Percentiles rank a stretch among this genome's conserved stretches.
Evolutionary conservation across 2,329 filamentous ascomycete genomes (phyloP).

Genomic region (Fusarium ambrosium): DNA sequence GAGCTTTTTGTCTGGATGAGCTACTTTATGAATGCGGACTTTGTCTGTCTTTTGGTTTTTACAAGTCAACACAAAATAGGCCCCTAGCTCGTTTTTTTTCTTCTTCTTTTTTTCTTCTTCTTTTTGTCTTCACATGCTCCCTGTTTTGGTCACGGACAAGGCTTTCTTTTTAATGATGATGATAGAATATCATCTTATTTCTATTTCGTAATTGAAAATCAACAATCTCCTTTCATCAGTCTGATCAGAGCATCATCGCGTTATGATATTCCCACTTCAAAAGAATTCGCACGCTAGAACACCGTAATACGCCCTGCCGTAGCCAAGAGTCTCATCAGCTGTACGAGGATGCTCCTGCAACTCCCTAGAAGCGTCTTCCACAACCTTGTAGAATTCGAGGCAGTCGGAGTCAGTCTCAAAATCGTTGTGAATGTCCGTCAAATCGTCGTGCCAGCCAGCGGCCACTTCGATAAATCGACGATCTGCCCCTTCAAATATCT

Average conservation of each 20-base stretch:
- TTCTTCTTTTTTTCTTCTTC: too few species aligned
- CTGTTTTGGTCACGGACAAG: too few species aligned
- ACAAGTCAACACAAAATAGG: too few species aligned
- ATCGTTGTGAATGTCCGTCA: background rate
- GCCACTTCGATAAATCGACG: background rate
- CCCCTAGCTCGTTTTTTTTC: too few species aligned
- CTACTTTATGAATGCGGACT: too few species aligned
- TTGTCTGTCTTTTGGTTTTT: too few species aligned
- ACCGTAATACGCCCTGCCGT: background rate
- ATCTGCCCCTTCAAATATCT: background rate
- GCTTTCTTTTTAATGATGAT: too few species aligned
- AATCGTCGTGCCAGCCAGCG: background rate
- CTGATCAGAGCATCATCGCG: background rate
- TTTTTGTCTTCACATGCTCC: too few species aligned
- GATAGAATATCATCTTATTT: too few species aligned
- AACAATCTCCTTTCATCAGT: too few species aligned
- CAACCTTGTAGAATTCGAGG: background rate
- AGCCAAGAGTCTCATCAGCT: background rate
- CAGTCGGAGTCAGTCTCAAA: background rate
- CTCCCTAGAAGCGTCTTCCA: background rate
- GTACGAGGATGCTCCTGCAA: background rate
- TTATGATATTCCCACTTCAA: background rate
- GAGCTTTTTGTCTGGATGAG: too few species aligned
- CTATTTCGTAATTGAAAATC: too few species aligned
- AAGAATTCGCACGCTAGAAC: background rate